A percentile compares a stretch with the other conserved stretches of the same genome.
Conservation (phyloP, 495 filamentous ascomycete species). For the Lophiotrema nucula region DNA sequence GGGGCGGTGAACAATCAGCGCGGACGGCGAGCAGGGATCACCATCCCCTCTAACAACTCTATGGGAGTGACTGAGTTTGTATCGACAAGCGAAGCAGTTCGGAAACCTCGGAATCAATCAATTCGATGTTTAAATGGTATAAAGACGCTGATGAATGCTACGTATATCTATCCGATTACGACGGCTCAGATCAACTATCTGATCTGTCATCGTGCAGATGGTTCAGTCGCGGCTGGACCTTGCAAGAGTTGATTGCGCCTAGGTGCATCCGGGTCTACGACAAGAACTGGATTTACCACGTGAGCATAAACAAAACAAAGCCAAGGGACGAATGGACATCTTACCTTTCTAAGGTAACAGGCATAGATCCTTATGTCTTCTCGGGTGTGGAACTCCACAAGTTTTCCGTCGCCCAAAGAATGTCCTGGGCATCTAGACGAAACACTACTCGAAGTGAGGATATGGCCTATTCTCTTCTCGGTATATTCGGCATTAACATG, state of each 20-base stretch:
- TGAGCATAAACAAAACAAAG: not conserved
- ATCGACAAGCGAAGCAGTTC: too few species aligned
- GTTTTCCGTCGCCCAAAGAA: not conserved
- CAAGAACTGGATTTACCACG: not conserved
- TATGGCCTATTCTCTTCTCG: not conserved
- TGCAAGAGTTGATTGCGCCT: not conserved
- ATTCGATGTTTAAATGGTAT: not conserved
- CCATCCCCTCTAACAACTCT: too few species aligned
- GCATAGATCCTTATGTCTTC: not conserved
- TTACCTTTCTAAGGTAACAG: not conserved
- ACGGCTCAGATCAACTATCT: not conserved
- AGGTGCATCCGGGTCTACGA: not conserved
- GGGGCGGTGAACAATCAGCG: too few species aligned
- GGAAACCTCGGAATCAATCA: not conserved
- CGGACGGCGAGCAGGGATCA: too few species aligned
- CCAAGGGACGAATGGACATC: too few species aligned
- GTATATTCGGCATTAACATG: not conserved
- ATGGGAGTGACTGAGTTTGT: too few species aligned
- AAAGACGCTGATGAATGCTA: not conserved
- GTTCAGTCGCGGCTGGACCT: not conserved
- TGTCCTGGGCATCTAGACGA: not conserved
- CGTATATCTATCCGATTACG: not conserved
- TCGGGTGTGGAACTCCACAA: not conserved
- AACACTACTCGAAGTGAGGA: not conserved
- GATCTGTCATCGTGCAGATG: too few species aligned